phyloP scores from a whole-genome alignment of 2,329 filamentous ascomycete genomes.

The Cercospora zeae-maydis region DNA sequence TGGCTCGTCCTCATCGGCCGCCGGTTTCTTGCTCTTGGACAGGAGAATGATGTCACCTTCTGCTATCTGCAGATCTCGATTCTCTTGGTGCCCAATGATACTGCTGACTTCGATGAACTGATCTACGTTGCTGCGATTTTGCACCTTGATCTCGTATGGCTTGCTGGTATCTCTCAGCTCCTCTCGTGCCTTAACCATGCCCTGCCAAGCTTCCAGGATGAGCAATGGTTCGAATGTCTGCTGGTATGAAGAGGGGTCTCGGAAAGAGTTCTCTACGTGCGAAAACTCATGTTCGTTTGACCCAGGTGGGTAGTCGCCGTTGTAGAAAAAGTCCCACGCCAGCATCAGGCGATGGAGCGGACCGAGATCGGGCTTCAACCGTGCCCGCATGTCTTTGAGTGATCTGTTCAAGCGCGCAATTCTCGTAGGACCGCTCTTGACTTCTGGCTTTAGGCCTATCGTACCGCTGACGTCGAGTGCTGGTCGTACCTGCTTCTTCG shows the following conservation, averaged over 20 bases:
- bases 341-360: conserved; percentile 80
- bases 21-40: conserved; percentile 68
- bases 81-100: conserved; percentile 66
- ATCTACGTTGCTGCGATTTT: conserved; percentile 85
- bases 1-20: conserved; percentile 61
- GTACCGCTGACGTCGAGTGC: conserved; percentile 32
- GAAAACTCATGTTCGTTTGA: conserved; percentile 67
- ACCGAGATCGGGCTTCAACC: conserved; percentile 84
- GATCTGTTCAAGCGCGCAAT: conserved; percentile 78
- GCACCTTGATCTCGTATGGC: conserved; percentile 81
- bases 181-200: conserved; percentile 84
- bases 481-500: conserved; percentile 41
- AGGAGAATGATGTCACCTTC: conserved; percentile 89
- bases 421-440: conserved; percentile 70
- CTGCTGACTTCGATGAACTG: conserved; percentile 89
- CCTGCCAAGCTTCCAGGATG: conserved; percentile 91
- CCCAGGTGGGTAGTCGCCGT: conserved; percentile 77
- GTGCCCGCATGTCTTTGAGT: conserved; percentile 88
- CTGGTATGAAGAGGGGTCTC: conserved; percentile 74
- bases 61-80: conserved; percentile 67
- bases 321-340: conserved; percentile 91
- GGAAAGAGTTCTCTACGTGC: conserved; percentile 73
- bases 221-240: conserved; percentile 86
- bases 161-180: conserved; percentile 66
- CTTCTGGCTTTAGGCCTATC: conserved; percentile 39